Percentiles rank a stretch among this genome's conserved stretches.
Evolutionary conservation across 345 rosid species (phyloP).

Genomic region (Citrus sinensis): DVS_A1.0 CM039164.1:21614001-21614500

Average conservation of each 20-base stretch:
- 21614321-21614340: too few species aligned
- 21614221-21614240: too few species aligned
- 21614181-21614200: too few species aligned
- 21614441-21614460: background rate
- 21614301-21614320: too few species aligned
- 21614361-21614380: background rate
- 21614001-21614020: background rate
- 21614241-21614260: too few species aligned
- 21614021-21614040: background rate
- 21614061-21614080: background rate
- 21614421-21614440: background rate
- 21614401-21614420: background rate
- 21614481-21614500: too few species aligned
- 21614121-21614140: background rate
- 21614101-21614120: background rate
- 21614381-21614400: too few species aligned
- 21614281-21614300: too few species aligned
- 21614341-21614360: background rate
- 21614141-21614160: background rate
- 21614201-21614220: too few species aligned
- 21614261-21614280: too few species aligned
- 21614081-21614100: background rate
- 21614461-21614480: background rate
- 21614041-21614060: background rate
- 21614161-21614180: background rate